phyloP scores from a whole-genome alignment of 164 flowering plant species.

The Chloranthus sessilifolius region DNA sequence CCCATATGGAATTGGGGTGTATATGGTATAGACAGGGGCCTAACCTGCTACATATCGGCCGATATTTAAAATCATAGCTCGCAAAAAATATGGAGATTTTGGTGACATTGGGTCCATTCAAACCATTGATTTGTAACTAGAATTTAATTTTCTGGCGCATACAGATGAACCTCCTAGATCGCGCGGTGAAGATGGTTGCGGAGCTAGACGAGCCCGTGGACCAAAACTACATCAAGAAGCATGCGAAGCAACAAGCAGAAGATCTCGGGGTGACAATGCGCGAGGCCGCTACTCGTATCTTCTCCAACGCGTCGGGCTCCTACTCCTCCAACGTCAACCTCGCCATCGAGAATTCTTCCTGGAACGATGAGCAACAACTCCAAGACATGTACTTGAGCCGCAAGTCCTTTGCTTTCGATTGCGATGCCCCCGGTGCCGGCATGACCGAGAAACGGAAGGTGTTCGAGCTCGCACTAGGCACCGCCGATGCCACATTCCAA shows the following conservation, averaged over 20 bases:
- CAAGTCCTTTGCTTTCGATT: conserved; percentile 92
- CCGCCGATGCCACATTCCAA: conserved; percentile 98
- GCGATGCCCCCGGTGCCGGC: conserved; percentile 93
- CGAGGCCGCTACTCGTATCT: conserved; percentile 91
- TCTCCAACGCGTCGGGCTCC: conserved; percentile 97
- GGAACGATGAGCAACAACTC: conserved; percentile 99
- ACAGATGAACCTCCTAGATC: conserved; percentile 97
- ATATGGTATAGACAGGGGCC: too few relatives aligned
- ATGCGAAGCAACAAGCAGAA: conserved; percentile 82
- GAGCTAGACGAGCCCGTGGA: conserved; percentile 94
- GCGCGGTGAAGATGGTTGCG: conserved; percentile 97
- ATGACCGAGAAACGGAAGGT: conserved; percentile 89
- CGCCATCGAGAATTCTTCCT: conserved; percentile 95
- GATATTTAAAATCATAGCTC: too few relatives aligned
- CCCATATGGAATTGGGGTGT: too few relatives aligned
- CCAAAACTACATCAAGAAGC: conserved; percentile 84
- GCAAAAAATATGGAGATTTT: too few relatives aligned
- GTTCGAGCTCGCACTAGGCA: conserved; percentile 93
- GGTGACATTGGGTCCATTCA: too few relatives aligned
- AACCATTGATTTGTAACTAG: too few relatives aligned
- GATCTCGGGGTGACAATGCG: conserved; percentile 62
- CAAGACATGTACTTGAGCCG: conserved; percentile 99
- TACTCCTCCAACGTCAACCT: conserved; percentile 96
- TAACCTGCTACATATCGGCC: too few relatives aligned
- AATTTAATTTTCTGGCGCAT: too few relatives aligned